Evolutionary conservation across 2,329 filamentous ascomycete genomes (phyloP).

Genomic region (Ophiostoma himal-ulmi): DNA sequence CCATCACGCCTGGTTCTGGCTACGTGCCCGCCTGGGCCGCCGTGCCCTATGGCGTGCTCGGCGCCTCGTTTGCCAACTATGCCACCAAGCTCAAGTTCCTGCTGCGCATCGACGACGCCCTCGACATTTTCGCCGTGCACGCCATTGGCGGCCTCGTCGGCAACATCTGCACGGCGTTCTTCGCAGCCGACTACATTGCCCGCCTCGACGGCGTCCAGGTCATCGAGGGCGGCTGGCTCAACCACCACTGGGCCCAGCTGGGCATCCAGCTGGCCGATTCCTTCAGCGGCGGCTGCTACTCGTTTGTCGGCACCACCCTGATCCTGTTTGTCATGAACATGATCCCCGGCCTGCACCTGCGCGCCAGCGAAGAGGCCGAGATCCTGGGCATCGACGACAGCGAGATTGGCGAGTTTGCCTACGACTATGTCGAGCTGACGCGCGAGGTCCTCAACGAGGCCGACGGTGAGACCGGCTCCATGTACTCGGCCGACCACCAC

Average conservation of each 20-base stretch:
- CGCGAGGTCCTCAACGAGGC: slow-evolving; percentile 36
- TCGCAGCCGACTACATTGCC: slow-evolving; percentile 79
- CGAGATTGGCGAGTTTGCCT: slow-evolving; percentile 91
- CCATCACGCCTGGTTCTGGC: slow-evolving; percentile 80
- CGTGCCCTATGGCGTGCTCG: slow-evolving; percentile 70
- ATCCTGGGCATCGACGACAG: slow-evolving; percentile 81
- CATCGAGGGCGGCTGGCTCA: slow-evolving; percentile 75
- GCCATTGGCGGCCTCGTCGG: slow-evolving; percentile 71
- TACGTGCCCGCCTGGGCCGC: slow-evolving; percentile 82
- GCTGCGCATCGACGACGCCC: slow-evolving; percentile 71
- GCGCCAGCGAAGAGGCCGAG: slow-evolving; percentile 70
- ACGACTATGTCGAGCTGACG: slow-evolving; percentile 81
- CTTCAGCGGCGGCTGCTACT: slow-evolving; percentile 67
- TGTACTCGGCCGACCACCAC: slow-evolving; percentile 31
- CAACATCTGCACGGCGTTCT: slow-evolving; percentile 73
- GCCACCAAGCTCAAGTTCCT: slow-evolving; percentile 90
- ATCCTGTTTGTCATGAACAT: slow-evolving; percentile 78
- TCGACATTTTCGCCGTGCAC: slow-evolving; percentile 85
- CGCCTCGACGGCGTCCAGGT: slow-evolving; percentile 65
- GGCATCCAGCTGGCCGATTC: slow-evolving; percentile 81
- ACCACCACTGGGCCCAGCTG: slow-evolving; percentile 76
- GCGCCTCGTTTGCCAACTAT: slow-evolving; percentile 76
- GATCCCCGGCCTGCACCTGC: slow-evolving; percentile 68
- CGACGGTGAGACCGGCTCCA: slow-evolving; percentile 25
- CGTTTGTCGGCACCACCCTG: slow-evolving; percentile 68